A percentile compares a stretch with the other conserved stretches of the same genome.
Evolutionary conservation across 1,284 basidiomycete genomes (phyloP).

Genomic region (Ceratobasidium sp.): DNA sequence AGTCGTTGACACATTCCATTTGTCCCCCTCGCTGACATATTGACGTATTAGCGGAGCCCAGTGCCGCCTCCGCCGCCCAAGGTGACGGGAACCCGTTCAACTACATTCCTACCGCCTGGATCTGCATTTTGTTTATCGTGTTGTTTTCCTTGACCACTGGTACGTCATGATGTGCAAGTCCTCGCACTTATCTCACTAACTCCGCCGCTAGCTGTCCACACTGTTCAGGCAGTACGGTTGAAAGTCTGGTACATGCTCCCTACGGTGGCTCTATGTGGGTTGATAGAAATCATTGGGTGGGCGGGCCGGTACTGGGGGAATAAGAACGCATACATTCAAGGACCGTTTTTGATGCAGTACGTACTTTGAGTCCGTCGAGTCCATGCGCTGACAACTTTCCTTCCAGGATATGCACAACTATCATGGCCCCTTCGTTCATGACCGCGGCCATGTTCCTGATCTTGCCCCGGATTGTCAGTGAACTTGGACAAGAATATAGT

Average conservation of each 20-base stretch:
- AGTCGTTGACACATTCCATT: too few species aligned
- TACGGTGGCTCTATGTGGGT: slow-evolving; percentile 58
- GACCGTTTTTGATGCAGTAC: slow-evolving; percentile 58
- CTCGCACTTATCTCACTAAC: not conserved
- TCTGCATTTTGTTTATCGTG: slow-evolving; percentile 51
- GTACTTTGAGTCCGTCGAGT: slow-evolving; percentile 35
- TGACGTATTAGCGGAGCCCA: too few species aligned
- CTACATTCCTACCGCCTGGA: slow-evolving; percentile 53
- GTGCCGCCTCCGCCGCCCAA: not conserved
- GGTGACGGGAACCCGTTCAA: slow-evolving; percentile 30
- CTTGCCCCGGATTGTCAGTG: slow-evolving; percentile 48
- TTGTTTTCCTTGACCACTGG: slow-evolving; percentile 54
- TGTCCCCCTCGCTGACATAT: too few species aligned
- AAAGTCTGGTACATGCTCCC: slow-evolving; percentile 62
- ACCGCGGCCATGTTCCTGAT: slow-evolving; percentile 43
- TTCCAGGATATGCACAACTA: slow-evolving; percentile 25
- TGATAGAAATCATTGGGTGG: slow-evolving; percentile 57
- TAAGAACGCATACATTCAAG: slow-evolving; percentile 31
- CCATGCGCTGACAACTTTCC: not conserved
- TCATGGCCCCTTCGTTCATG: slow-evolving; percentile 35
- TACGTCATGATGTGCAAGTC: slow-evolving; percentile 42
- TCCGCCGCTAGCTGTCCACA: slow-evolving; percentile 51
- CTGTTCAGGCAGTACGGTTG: slow-evolving; percentile 53
- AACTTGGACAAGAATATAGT: slow-evolving; percentile 48
- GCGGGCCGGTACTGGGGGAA: slow-evolving; percentile 43